These are phyloP conservation scores for Podaxis mareebaensis DNA, from an alignment of 768 basidiomycete species.

Conservation along the genomic window DNA sequence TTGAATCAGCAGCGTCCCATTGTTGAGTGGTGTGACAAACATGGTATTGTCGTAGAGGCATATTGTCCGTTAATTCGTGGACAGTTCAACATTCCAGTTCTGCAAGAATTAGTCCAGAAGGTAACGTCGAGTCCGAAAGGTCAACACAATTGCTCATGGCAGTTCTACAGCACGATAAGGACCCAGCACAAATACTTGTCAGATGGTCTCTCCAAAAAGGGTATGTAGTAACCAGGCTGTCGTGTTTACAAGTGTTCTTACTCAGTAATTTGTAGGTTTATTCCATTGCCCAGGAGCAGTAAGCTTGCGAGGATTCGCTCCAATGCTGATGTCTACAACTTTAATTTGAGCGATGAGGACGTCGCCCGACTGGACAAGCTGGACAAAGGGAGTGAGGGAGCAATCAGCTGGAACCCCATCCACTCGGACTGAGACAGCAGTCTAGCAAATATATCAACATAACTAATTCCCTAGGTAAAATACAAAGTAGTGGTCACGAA, in stretches of 20 bases:
- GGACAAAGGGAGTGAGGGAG: constrained; percentile 72
- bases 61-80: constrained; percentile 77
- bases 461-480: background rate
- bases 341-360: constrained; percentile 65
- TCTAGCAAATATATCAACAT: too few relatives aligned
- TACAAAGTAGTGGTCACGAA: constrained; percentile 6
- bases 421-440: constrained; percentile 39
- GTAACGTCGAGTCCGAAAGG: constrained; percentile 30
- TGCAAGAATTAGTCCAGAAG: constrained; percentile 58
- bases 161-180: constrained; percentile 30
- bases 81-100: constrained; percentile 50
- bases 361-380: constrained; percentile 65
- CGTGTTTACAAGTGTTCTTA: background rate
- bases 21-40: constrained; percentile 65
- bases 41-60: constrained; percentile 65
- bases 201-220: constrained; percentile 90
- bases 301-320: constrained; percentile 68
- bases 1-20: constrained; percentile 80
- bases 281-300: constrained; percentile 82
- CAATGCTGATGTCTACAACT: constrained; percentile 77
- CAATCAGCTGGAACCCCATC: constrained; percentile 85
- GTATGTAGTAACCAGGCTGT: constrained; percentile 37
- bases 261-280: constrained; percentile 48
- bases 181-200: constrained; percentile 78
- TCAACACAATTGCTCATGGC: too few relatives aligned